Conservation (phyloP, 176 grass and related monocot species). For the Avena sativa region DNA sequence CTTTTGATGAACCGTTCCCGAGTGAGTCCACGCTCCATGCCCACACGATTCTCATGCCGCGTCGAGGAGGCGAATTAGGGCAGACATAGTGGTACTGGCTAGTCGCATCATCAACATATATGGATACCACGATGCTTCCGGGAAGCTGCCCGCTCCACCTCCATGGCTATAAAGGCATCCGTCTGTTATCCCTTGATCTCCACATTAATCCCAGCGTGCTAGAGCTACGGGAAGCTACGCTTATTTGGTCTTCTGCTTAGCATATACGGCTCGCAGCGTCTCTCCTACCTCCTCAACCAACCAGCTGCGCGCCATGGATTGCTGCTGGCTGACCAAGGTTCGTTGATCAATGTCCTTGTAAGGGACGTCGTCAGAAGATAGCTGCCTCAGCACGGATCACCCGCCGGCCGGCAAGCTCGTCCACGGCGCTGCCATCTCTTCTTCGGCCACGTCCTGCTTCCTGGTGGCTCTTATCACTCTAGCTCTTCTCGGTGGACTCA, state of each 20-base stretch:
- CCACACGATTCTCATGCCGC: neutral
- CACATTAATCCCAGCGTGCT: neutral
- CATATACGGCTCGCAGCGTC: neutral
- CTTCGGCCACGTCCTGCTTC: neutral
- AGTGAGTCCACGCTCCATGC: neutral
- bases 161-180: neutral
- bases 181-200: neutral
- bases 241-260: neutral
- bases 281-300: neutral
- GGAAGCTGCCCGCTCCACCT: neutral
- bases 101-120: neutral
- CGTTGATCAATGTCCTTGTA: neutral
- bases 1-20: too few species aligned
- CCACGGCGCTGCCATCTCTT: neutral
- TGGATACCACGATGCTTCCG: neutral
- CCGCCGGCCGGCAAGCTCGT: neutral
- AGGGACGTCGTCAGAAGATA: neutral
- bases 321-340: neutral
- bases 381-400: neutral
- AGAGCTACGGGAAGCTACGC: neutral
- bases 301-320: neutral
- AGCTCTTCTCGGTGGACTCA: neutral
- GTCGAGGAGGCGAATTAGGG: neutral
- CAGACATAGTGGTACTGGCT: neutral
- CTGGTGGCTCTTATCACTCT: neutral